Base-by-base conservation (phyloP, 352 stramenopile species). In the Pythium graminicola region DNA sequence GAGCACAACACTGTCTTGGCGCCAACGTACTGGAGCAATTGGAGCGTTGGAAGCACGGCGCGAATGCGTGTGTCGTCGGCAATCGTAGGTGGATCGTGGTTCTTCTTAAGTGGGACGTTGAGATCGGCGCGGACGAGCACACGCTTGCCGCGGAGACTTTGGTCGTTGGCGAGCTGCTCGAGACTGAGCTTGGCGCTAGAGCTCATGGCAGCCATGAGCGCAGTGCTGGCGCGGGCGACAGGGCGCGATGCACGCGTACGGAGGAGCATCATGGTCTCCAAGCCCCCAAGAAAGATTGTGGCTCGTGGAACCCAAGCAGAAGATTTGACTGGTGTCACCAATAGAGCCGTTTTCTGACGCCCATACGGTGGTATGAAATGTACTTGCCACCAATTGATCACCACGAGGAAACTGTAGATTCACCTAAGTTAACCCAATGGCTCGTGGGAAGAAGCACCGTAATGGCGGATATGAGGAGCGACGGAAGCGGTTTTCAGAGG, bases 71-170 rank as follows among this genome's bases (percentile, higher is more conserved):
- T 89, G 63, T 89, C 77, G 45, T 99, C 96, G 36, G 95, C 98
- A 81, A 99, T 99, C 19, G 66, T 94, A 19, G 83, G 71, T 62
- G 95, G 93, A 66, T 73, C 84, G 58, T 68, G 53, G 54, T 85
- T 77, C 68, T 95, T 95, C 65, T 82, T 74, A 61, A 99, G 89
- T n/a, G 97, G 97, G 50, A 99, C 97, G 72, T 99, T 99, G 43
- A 99, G 86, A 78, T 99, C 97, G 33, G 95, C 98, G 58, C 97
- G 89, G 36, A 99, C 89, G 38, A 99, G 78, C 46, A 99, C 96
- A 47, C 95, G 97, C 73, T 97, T 97, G 64, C 92, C 94, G 68
- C 95, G 90, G 45, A 98, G 77, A 57, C 65, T 81, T 48, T 80
- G 65, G 29, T 67, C 74, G 50, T 81, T 62, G 35, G 67, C 60